Percentiles rank a stretch among this genome's conserved stretches.
Evolutionary conservation across 371 early-diverging fungal species (phyloP).

Genomic region (Sporodiniella umbellata): DNA sequence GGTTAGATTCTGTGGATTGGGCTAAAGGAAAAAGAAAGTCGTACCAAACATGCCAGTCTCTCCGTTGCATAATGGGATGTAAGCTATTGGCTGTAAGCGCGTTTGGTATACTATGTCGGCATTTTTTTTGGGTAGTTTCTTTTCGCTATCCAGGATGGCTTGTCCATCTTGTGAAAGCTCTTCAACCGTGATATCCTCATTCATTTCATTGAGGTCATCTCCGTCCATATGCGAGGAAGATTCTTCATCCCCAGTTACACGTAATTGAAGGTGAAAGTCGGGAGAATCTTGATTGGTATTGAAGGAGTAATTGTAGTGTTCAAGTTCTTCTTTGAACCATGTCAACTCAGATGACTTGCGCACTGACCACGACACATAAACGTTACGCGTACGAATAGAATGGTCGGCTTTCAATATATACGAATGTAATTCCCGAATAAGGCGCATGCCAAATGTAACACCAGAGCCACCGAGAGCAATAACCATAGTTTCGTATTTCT

Average conservation of each 20-base stretch:
- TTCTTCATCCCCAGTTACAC: slow-evolving; percentile 13
- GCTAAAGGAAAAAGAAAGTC: not conserved
- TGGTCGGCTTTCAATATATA: not conserved
- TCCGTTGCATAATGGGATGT: slow-evolving; percentile 6
- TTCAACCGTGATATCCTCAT: not conserved
- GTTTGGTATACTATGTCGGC: not conserved
- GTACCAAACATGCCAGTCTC: slow-evolving; percentile 35
- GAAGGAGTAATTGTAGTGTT: slow-evolving; percentile 21
- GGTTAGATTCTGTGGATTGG: not conserved
- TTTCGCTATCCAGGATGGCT: not conserved
- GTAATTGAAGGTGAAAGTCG: slow-evolving; percentile 11
- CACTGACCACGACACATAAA: slow-evolving; percentile 40
- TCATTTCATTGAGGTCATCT: not conserved
- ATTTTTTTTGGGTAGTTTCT: not conserved
- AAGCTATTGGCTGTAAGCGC: slow-evolving; percentile 8
- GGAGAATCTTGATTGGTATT: slow-evolving; percentile 5
- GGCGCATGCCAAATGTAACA: slow-evolving; percentile 49
- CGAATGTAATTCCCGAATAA: slow-evolving; percentile 40
- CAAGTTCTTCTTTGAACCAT: slow-evolving; percentile 53
- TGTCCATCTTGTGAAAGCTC: not conserved
- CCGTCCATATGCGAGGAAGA: not conserved
- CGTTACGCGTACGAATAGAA: slow-evolving; percentile 9
- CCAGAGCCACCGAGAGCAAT: slow-evolving; percentile 56
- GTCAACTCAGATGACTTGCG: slow-evolving; percentile 36
- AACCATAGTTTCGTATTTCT: slow-evolving; percentile 25